Evolutionary conservation across 73 alveolate species (phyloP).

Genomic region (Loxodes magnus): DNA sequence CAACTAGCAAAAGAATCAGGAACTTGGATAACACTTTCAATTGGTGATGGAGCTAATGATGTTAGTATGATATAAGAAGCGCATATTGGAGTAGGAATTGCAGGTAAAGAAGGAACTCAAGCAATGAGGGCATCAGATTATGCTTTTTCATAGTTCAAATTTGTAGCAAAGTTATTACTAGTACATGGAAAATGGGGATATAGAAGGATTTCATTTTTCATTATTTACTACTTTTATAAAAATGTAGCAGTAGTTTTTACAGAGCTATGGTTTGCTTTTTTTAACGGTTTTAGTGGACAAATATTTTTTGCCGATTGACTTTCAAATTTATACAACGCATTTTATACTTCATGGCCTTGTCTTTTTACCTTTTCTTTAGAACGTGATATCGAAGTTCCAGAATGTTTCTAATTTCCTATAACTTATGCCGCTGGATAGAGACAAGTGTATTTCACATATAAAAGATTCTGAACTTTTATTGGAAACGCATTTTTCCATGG

Average conservation of each 20-base stretch:
- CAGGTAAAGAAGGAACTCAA: constrained; percentile 90
- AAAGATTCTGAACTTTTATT: constrained; percentile 69
- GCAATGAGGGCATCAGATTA: constrained; percentile 86
- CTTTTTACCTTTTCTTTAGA: constrained; percentile 63
- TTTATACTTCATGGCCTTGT: constrained; percentile 86
- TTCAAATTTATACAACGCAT: constrained; percentile 75
- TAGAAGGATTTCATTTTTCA: constrained; percentile 55
- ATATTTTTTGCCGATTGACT: constrained; percentile 85
- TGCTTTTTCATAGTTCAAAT: constrained; percentile 61
- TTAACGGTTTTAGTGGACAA: constrained; percentile 79
- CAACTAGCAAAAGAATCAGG: constrained; percentile 25
- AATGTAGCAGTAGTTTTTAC: constrained; percentile 66
- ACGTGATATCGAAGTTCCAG: constrained; percentile 48
- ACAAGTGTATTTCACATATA: constrained; percentile 42
- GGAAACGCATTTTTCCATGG: constrained; percentile 60
- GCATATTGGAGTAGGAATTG: constrained; percentile 71
- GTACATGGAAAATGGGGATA: constrained; percentile 80
- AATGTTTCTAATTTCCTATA: constrained; percentile 46
- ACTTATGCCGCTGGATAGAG: constrained; percentile 76
- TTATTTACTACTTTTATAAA: constrained; percentile 81
- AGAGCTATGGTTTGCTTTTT: constrained; percentile 63
- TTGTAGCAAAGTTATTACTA: constrained; percentile 42
- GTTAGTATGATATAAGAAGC: constrained; percentile 90
- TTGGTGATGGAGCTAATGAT: constrained; percentile 99
- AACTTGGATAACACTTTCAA: constrained; percentile 44